phyloP scores from a whole-genome alignment of 2,329 filamentous ascomycete genomes.

The Colletotrichum musicola region DNA sequence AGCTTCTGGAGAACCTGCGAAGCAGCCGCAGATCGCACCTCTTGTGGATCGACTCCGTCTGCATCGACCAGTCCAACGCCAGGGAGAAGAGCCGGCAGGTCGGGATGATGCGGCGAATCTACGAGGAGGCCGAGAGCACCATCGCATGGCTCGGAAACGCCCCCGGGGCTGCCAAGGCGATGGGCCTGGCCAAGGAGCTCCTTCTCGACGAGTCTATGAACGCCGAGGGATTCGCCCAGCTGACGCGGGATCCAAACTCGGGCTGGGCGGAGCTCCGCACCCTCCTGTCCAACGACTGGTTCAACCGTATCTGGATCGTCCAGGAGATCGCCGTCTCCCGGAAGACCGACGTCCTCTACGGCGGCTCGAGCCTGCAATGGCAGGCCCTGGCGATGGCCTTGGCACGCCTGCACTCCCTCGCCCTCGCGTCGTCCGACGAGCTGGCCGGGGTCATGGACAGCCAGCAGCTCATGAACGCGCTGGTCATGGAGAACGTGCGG shows the following conservation, averaged over 20 bases:
- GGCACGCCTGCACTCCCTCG: not conserved
- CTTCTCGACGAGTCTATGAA: not conserved
- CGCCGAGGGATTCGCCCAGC: not conserved
- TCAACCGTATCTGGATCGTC: slow-evolving; percentile 6
- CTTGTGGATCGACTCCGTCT: slow-evolving; percentile 2
- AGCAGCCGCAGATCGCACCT: not conserved
- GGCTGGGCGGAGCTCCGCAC: not conserved
- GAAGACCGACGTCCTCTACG: not conserved
- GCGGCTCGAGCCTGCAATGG: not conserved
- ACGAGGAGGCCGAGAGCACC: not conserved
- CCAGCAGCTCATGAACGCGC: slow-evolving; percentile 3
- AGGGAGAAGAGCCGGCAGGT: not conserved
- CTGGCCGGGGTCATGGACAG: not conserved
- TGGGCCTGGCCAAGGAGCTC: not conserved
- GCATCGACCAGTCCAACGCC: slow-evolving; percentile 1
- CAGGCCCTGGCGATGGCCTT: not conserved
- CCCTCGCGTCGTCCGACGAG: not conserved
- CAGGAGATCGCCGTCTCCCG: slow-evolving; percentile 1
- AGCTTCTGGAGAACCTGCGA: not conserved
- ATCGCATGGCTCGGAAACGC: slow-evolving; percentile 3
- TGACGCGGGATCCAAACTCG: not conserved
- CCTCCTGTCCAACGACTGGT: slow-evolving; percentile 2
- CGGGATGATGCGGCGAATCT: slow-evolving; percentile 2
- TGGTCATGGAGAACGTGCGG: slow-evolving; percentile 4
- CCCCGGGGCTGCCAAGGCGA: not conserved